Conservation (phyloP, 1,284 basidiomycete species). For the Microbotryum intermedium region DNA sequence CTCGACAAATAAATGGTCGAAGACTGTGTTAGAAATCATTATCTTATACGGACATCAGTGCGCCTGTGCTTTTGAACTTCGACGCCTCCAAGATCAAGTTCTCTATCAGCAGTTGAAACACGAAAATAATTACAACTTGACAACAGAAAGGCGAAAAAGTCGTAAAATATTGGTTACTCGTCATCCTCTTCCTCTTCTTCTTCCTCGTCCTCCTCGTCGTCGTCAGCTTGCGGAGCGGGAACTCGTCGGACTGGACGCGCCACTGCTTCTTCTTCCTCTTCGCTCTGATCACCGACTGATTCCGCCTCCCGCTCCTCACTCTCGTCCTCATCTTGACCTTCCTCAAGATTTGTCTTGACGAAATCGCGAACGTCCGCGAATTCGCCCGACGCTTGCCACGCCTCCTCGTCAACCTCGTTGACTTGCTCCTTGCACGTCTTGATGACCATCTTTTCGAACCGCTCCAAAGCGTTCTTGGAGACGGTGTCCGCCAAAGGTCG, state of each 20-base stretch:
- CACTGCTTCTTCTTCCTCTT: not conserved
- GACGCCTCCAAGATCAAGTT: too few relatives aligned
- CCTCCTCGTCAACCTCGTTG: slow-evolving; percentile 13
- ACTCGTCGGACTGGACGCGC: not conserved
- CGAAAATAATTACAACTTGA: too few relatives aligned
- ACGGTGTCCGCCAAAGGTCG: slow-evolving; percentile 61
- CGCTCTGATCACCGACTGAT: not conserved
- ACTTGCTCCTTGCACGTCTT: slow-evolving; percentile 17
- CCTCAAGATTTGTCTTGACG: not conserved
- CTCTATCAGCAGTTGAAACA: too few relatives aligned
- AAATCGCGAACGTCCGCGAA: slow-evolving; percentile 6
- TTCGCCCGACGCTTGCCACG: slow-evolving; percentile 7
- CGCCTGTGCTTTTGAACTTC: too few relatives aligned
- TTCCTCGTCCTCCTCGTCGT: slow-evolving; percentile 1
- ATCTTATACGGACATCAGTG: too few relatives aligned
- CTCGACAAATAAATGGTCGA: not conserved
- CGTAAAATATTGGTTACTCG: not conserved
- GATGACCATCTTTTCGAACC: slow-evolving; percentile 17
- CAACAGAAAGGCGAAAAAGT: not conserved
- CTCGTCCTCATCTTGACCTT: not conserved
- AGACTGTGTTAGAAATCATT: too few relatives aligned
- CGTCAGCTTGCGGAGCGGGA: not conserved
- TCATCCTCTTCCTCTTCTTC: slow-evolving; percentile 1
- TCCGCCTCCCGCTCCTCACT: not conserved
- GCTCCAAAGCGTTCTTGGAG: slow-evolving; percentile 58